Evolutionary conservation across 208 protist genomes (phyloP).

Genomic region (Leishmania guyanensis): DNA sequence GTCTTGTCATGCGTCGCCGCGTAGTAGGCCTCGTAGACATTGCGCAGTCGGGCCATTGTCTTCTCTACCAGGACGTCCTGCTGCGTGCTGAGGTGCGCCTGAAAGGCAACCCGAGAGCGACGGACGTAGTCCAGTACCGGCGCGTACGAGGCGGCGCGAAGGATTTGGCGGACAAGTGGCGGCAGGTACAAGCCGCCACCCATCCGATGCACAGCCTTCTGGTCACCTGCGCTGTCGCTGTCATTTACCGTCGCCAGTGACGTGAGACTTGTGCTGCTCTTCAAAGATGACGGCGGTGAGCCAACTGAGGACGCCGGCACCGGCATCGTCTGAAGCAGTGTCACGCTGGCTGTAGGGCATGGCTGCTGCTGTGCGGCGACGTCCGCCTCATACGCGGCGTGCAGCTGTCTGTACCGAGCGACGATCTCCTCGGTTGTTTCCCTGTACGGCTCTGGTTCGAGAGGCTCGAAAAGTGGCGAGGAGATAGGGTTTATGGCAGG

Average conservation of each 20-base stretch:
- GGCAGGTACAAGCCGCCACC: constrained; percentile 34
- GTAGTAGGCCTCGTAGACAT: constrained; percentile 31
- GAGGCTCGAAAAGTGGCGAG: background rate
- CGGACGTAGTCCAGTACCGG: constrained; percentile 57
- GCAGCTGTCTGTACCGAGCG: constrained; percentile 19
- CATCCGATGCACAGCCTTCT: constrained; percentile 1
- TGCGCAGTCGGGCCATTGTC: constrained; percentile 33
- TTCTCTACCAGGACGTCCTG: constrained; percentile 33
- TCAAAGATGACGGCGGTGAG: constrained; percentile 11
- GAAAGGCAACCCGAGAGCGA: constrained; percentile 33
- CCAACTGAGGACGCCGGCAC: background rate
- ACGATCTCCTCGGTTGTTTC: constrained; percentile 23
- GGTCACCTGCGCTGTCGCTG: background rate
- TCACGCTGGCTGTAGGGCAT: background rate
- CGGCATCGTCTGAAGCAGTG: background rate
- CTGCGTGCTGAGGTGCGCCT: constrained; percentile 40
- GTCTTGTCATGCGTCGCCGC: constrained; percentile 24
- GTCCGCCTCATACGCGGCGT: constrained; percentile 29
- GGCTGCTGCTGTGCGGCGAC: constrained; percentile 22
- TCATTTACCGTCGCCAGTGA: background rate
- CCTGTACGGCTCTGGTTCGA: constrained; percentile 18
- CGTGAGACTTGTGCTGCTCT: constrained; percentile 1
- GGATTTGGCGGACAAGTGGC: constrained; percentile 43
- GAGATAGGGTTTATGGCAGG: background rate
- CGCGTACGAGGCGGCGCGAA: constrained; percentile 48